These are phyloP conservation scores for Drechslerella coelobrocha DNA, from an alignment of 2,329 filamentous ascomycete genomes.

Conservation along the genomic window DNA sequence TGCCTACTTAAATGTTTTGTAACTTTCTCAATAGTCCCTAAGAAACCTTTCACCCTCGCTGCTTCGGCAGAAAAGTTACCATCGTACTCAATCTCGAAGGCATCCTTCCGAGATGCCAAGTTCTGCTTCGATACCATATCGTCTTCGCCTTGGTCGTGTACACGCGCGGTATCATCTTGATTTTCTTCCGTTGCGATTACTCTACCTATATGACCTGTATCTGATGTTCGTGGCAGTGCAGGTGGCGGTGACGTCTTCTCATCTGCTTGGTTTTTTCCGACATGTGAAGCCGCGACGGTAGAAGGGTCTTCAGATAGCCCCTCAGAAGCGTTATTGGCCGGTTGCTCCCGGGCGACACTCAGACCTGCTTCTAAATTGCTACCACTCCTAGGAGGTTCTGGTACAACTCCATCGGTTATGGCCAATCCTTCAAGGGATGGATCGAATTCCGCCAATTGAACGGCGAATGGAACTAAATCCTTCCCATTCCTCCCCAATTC, in stretches of 20 bases:
- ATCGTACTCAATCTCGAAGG: constrained; percentile 33
- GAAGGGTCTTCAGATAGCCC: too few species aligned
- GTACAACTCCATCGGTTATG: neutral
- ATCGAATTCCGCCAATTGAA: constrained; percentile 14
- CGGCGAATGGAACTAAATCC: constrained; percentile 30
- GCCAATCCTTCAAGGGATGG: neutral
- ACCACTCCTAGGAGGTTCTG: neutral
- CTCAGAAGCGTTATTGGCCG: neutral
- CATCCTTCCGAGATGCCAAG: constrained; percentile 22
- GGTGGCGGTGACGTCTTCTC: neutral
- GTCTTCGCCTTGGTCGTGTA: constrained; percentile 1
- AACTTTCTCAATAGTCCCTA: constrained; percentile 26
- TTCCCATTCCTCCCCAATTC: constrained; percentile 30
- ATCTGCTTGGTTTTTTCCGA: neutral
- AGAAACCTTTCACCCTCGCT: constrained; percentile 13
- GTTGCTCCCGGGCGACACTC: neutral
- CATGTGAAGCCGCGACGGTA: neutral
- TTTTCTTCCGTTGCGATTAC: constrained; percentile 41
- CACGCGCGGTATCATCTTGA: constrained; percentile 30
- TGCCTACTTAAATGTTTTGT: constrained; percentile 41
- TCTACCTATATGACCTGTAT: constrained; percentile 30
- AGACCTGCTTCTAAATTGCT: neutral
- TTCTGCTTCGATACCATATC: neutral
- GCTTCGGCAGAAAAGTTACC: constrained; percentile 33
- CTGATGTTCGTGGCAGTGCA: neutral